Evolutionary conservation across 306 rosid species (phyloP).

Genomic region (Glycyrrhiza uralensis): DNA sequence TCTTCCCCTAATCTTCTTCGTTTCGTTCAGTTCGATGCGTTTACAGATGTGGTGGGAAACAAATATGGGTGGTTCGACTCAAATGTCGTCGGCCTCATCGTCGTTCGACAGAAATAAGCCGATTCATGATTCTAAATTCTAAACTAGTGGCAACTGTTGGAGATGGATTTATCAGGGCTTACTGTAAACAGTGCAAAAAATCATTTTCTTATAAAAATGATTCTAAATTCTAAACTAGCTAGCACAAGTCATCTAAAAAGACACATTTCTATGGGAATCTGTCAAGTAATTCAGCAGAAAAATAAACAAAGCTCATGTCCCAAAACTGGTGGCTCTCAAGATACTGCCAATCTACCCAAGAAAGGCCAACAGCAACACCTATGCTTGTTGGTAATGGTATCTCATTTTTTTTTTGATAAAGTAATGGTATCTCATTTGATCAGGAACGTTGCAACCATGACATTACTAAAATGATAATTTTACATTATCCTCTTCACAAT

Average conservation of each 20-base stretch:
- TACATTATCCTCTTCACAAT: conserved; percentile 92
- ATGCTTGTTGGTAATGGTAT: conserved; percentile 35
- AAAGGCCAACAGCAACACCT: conserved; percentile 45
- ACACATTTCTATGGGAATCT: conserved; percentile 69
- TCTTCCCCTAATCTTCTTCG: too few species aligned
- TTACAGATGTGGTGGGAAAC: too few species aligned
- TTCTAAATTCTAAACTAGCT: conserved; percentile 64
- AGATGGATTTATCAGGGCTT: conserved; percentile 62
- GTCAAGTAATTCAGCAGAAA: conserved; percentile 65
- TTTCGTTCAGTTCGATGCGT: too few species aligned
- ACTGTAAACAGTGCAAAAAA: conserved; percentile 73
- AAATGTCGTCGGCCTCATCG: too few species aligned
- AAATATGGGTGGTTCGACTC: too few species aligned
- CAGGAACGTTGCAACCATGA: conserved; percentile 62
- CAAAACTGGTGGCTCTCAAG: conserved; percentile 28
- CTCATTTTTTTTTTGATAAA: too few species aligned
- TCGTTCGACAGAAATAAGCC: too few species aligned
- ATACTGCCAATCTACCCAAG: conserved; percentile 44
- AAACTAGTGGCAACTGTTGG: conserved; percentile 54
- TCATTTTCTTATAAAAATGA: conserved; percentile 77
- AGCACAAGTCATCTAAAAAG: conserved; percentile 91
- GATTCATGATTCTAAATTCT: too few species aligned
- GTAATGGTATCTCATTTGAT: conserved; percentile 53
- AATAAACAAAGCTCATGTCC: conserved; percentile 38
- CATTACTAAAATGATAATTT: conserved; percentile 72